Conservation (phyloP, 2,329 filamentous ascomycete species). For the Diaporthe citri region DNA sequence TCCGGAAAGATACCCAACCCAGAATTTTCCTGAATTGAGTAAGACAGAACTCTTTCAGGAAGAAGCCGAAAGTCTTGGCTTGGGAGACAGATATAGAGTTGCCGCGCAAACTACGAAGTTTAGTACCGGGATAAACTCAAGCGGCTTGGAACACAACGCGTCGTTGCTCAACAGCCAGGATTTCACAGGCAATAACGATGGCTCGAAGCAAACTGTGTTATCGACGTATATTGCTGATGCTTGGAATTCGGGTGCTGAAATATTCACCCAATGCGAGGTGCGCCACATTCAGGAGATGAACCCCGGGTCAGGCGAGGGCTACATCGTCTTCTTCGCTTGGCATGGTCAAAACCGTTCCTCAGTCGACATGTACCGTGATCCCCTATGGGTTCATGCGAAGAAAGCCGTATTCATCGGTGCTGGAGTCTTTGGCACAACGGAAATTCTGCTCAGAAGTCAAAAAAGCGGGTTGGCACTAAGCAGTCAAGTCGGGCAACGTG, state of each 20-base stretch:
- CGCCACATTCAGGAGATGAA: conserved; percentile 69
- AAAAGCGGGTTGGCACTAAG: conserved; percentile 70
- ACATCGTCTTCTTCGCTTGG: conserved; percentile 75
- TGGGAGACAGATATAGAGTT: too few species aligned
- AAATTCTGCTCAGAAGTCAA: conserved; percentile 72
- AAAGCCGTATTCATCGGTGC: conserved; percentile 77
- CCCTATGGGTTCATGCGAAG: conserved; percentile 76
- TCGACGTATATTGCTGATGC: conserved; percentile 77
- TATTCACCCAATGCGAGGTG: conserved; percentile 78
- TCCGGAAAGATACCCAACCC: too few species aligned
- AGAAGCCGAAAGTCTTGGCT: too few species aligned
- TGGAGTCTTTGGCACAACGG: conserved; percentile 73
- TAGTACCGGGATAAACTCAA: conserved; percentile 68
- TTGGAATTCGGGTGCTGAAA: conserved; percentile 79
- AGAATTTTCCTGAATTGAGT: too few species aligned
- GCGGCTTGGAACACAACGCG: conserved; percentile 73
- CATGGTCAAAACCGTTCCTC: conserved; percentile 67
- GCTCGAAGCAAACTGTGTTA: conserved; percentile 74
- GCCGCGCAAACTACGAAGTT: conserved; percentile 62
- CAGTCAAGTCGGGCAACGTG: conserved; percentile 66
- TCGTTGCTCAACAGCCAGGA: conserved; percentile 73
- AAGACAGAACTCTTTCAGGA: too few species aligned
- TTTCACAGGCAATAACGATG: conserved; percentile 74
- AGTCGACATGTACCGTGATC: conserved; percentile 61
- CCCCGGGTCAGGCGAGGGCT: conserved; percentile 59